Conservation (phyloP, 2,329 filamentous ascomycete genomes). For the Xylaria hypoxylon region DNA sequence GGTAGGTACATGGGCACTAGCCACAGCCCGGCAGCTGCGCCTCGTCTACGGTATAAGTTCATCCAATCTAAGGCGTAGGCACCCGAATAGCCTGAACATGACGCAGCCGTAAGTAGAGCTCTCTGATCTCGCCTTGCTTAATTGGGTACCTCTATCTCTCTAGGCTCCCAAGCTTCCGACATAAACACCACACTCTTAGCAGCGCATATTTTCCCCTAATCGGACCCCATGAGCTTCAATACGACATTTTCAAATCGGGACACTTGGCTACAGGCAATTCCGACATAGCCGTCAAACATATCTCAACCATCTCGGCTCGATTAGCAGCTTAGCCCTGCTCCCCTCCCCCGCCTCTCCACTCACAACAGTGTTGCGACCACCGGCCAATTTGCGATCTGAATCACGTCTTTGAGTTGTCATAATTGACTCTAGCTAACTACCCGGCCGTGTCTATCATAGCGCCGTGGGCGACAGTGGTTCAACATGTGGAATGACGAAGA, state of each 20-base stretch:
- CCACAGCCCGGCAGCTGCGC: neutral
- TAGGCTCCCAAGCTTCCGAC: constrained; percentile 37
- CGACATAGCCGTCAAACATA: constrained; percentile 15
- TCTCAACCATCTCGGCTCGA: constrained; percentile 16
- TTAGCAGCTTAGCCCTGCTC: constrained; percentile 26
- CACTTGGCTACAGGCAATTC: neutral
- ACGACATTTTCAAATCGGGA: constrained; percentile 24
- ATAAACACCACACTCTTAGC: constrained; percentile 33
- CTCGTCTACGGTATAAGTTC: neutral
- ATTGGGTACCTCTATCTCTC: constrained; percentile 33
- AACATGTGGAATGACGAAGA: constrained; percentile 97
- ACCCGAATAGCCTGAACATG: constrained; percentile 17
- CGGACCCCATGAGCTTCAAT: constrained; percentile 5
- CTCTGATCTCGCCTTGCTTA: constrained; percentile 24
- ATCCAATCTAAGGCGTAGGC: constrained; percentile 17
- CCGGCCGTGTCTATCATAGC: constrained; percentile 32
- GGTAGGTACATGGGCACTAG: constrained; percentile 2
- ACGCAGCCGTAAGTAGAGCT: constrained; percentile 29
- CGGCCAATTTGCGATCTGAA: constrained; percentile 31
- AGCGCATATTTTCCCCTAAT: constrained; percentile 21
- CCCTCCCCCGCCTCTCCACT: constrained; percentile 47
- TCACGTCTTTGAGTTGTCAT: constrained; percentile 17
- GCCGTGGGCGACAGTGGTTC: constrained; percentile 37
- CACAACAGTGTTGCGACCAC: constrained; percentile 33
- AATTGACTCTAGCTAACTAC: constrained; percentile 24